Base-by-base conservation (phyloP, 148 eudicot species). In the Vaccinium myrtillus region DNA sequence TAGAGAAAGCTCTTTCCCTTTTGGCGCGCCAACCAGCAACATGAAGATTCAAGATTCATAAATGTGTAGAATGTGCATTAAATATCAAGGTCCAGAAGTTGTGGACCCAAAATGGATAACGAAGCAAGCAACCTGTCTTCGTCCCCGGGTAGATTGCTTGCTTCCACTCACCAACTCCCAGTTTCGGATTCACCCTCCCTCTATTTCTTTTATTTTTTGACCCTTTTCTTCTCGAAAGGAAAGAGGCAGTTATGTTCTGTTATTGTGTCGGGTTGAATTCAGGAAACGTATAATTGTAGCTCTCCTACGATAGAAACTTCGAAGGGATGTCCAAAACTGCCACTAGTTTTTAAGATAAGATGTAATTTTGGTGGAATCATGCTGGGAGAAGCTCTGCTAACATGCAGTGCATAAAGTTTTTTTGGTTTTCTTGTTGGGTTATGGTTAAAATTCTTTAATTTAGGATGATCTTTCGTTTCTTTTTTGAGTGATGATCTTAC, bases 281-380 rank as follows among this genome's bases (percentile, higher is more conserved):
- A 32, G 50, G 87, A 81, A 86, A 82, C n/a, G 81, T 86, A 83
- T 83, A 87, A 86, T 87, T 84, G 87, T 84, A 89, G 91, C 88
- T 87, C 87, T 88, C 90, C 84, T 84, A 80, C 80, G 84, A 86
- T 56, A 53, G 59, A 84, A 83, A 83, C 81, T 81, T 49, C 25
- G 36, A 46, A 36, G 77, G 84, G 81, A 65, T 79, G 80, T 83
- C 83, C 83, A 53, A 78, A 78, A 65, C 77, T 88, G 83, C 82
- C 59, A 48, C 83, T 86, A 88, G 92, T 73, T 83, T 80, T 74
- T 78, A 81, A 86, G 78, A 15, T 80, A 74, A 85, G 74, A 85
- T 86, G 86, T 90, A 88, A 85, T 56, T 75, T 87, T 83, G 85
- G 80, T 80, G 69, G 15, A 80, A 79, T 65, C 59, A 58, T 83